Percentiles rank a stretch among this genome's conserved stretches.
Conservation (phyloP, 2,329 filamentous ascomycete genomes). For the Geosmithia flava region DNA sequence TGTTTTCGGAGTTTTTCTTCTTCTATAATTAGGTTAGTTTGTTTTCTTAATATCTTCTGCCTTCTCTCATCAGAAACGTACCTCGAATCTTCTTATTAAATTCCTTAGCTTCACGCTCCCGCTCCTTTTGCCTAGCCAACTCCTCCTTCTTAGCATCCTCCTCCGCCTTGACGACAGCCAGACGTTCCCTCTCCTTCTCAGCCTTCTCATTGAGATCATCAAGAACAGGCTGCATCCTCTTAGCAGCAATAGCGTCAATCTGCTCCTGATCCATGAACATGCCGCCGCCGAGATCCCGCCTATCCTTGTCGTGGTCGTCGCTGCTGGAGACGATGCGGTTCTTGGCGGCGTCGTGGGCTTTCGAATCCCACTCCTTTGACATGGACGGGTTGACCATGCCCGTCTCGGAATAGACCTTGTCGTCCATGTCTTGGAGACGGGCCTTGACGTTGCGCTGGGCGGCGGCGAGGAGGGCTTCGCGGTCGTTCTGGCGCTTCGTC, state of each 20-base stretch:
- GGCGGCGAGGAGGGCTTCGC: conserved; percentile 60
- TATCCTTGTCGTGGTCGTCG: conserved; percentile 42
- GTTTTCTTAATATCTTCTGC: neutral
- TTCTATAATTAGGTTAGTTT: conserved; percentile 14
- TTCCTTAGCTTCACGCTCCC: conserved; percentile 40
- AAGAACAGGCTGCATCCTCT: conserved; percentile 67
- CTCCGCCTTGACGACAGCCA: conserved; percentile 52
- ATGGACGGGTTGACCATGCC: conserved; percentile 59
- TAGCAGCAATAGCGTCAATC: conserved; percentile 67
- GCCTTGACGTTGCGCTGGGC: conserved; percentile 81
- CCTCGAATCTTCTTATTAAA: conserved; percentile 11
- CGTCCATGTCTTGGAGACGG: conserved; percentile 68
- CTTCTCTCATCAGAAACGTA: conserved; percentile 4
- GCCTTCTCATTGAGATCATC: conserved; percentile 76
- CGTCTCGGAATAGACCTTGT: conserved; percentile 64
- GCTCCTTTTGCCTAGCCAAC: conserved; percentile 29
- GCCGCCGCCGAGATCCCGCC: conserved; percentile 64
- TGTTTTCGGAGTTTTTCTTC: conserved; percentile 25
- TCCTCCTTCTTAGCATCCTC: conserved; percentile 44
- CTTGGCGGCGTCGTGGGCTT: conserved; percentile 58
- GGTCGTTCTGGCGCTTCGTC: conserved; percentile 63
- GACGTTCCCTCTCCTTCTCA: conserved; percentile 56
- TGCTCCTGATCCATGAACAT: conserved; percentile 68
- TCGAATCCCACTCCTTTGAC: conserved; percentile 66
- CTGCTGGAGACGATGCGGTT: conserved; percentile 40